Evolutionary conservation across 306 rosid genomes (phyloP).

Genomic region (Inga oerstediana): DNA sequence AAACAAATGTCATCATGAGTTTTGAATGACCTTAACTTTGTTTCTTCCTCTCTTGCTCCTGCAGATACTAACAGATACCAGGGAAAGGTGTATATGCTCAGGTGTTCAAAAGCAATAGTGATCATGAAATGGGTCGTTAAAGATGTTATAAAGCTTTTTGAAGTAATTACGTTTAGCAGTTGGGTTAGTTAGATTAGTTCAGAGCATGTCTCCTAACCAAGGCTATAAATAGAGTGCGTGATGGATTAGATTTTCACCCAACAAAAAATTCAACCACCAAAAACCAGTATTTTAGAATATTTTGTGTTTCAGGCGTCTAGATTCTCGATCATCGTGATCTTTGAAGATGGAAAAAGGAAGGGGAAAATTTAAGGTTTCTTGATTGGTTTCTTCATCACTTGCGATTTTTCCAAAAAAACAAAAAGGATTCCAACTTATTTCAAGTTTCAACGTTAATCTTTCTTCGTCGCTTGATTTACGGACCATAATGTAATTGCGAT

Average conservation of each 20-base stretch:
- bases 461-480: not conserved
- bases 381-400: not conserved
- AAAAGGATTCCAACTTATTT: too few species aligned
- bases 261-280: not conserved
- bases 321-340: not conserved
- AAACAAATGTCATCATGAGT: not conserved
- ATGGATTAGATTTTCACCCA: not conserved
- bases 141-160: not conserved
- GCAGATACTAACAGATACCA: constrained; percentile 70
- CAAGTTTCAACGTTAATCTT: not conserved
- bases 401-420: not conserved
- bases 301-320: not conserved
- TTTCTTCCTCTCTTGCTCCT: constrained; percentile 28
- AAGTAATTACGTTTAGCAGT: not conserved
- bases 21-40: not conserved
- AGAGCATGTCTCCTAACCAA: not conserved
- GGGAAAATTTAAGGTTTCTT: constrained; percentile 1
- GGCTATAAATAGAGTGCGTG: not conserved
- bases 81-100: constrained; percentile 71
- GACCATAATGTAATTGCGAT: constrained; percentile 15
- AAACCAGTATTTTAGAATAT: not conserved
- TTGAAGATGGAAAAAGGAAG: constrained; percentile 37
- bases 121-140: not conserved
- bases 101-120: constrained; percentile 43
- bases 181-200: not conserved